Base-by-base conservation (phyloP, 78 protist species). In the Dictyostelium firmibasis region DNA sequence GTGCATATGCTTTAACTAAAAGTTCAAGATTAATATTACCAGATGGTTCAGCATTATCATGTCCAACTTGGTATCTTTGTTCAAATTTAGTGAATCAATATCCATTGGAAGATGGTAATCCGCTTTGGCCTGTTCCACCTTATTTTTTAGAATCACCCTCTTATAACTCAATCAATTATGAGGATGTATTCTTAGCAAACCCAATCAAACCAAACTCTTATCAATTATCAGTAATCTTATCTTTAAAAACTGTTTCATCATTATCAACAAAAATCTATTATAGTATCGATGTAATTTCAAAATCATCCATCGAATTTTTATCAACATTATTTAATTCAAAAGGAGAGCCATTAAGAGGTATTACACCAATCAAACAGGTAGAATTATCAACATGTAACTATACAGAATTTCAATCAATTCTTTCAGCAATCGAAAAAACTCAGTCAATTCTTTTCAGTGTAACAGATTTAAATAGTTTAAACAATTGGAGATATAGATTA, bases 111-210 rank as follows among this genome's bases (percentile, higher is more conserved):
- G 50, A 81, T 18, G 83, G 29, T 33, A 44, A 57, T 14, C 87
- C 94, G 47, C 13, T 89, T 11, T 89, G 94, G 94, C 94, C 94
- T 20, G 38, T 81, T 8, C 83, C 94, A 23, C 8, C 78, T 5
- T 20, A 67, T 10, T 67, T 89, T 18, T 4, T 7, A 2, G 14
- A 2, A 11, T 67, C 75, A 11, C 0, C 75, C 1, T 20, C n/a
- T 14, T 89, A 79, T n/a, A 11, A 43, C 9, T 18, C 41, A 0
- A 41, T 87, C 0, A 5, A 23, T 6, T 89, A 53, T 69, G 41
- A 60, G 14, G 87, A 78, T 9, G 13, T 14, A 0, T 72, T 72
- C 79, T 16, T 72, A 4, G 2, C 2, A 2, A 89, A 89, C 35
- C 81, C 81, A 81, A 27, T 57, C 1, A 60, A 81, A 47, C n/a